A percentile compares a stretch with the other conserved stretches of the same genome.
These are phyloP conservation scores for Cercospora sp. DNA, from an alignment of 2,329 filamentous ascomycete genomes.

Conservation along the genomic window DNA sequence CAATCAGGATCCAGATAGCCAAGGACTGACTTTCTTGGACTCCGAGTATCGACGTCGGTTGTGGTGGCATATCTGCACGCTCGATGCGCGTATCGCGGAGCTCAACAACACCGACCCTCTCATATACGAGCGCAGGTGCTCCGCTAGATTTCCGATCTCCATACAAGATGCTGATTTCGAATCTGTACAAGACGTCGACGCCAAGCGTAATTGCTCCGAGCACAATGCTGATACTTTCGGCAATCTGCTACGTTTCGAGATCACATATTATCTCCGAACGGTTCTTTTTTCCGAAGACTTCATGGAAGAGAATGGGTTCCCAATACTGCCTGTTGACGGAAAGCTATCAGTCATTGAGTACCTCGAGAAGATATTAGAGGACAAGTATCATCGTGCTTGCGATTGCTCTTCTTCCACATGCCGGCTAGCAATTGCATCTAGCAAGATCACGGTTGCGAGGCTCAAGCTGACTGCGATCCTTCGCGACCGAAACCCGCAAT, in stretches of 20 bases:
- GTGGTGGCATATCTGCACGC: slow-evolving; percentile 30
- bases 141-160: slow-evolving; percentile 20
- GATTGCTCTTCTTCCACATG: slow-evolving; percentile 19
- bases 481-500: slow-evolving; percentile 9
- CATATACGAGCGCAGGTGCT: slow-evolving; percentile 27
- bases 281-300: slow-evolving; percentile 28
- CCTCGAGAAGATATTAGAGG: slow-evolving; percentile 23
- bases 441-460: slow-evolving; percentile 22
- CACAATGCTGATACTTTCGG: slow-evolving; percentile 25
- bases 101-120: slow-evolving; percentile 24
- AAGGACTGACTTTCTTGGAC: slow-evolving; percentile 21
- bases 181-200: slow-evolving; percentile 16
- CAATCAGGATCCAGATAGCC: slow-evolving; percentile 25
- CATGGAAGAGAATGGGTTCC: slow-evolving; percentile 25
- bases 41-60: slow-evolving; percentile 26
- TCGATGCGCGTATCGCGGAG: slow-evolving; percentile 26
- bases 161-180: slow-evolving; percentile 20
- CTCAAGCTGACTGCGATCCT: slow-evolving; percentile 20
- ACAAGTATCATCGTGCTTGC: slow-evolving; percentile 26
- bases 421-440: slow-evolving; percentile 21
- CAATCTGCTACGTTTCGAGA: slow-evolving; percentile 24
- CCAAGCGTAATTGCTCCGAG: slow-evolving; percentile 12
- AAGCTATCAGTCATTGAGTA: slow-evolving; percentile 27
- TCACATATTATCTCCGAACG: slow-evolving; percentile 28
- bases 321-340: slow-evolving; percentile 23